phyloP scores from a whole-genome alignment of 129 eudicot species.

The Tagetes erecta region DNA sequence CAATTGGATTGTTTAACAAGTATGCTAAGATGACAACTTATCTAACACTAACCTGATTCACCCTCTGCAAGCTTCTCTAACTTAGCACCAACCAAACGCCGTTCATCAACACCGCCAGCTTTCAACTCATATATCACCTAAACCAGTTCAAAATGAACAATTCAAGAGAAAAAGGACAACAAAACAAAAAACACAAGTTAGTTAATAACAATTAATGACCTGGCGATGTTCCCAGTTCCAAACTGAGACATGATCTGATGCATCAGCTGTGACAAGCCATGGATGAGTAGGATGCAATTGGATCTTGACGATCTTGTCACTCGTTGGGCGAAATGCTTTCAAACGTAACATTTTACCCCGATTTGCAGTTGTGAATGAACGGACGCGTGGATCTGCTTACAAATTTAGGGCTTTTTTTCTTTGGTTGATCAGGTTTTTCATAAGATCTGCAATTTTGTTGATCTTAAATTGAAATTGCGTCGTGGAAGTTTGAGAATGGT shows the following conservation, averaged over 20 bases:
- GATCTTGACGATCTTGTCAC: slow-evolving; percentile 95
- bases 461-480: slow-evolving; percentile 9
- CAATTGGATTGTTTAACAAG: slow-evolving; percentile 11
- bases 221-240: slow-evolving; percentile 99
- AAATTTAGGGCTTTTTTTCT: slow-evolving; percentile 27
- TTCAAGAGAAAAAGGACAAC: background rate
- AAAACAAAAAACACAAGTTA: background rate
- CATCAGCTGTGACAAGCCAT: slow-evolving; percentile 98
- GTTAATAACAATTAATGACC: slow-evolving; percentile 40
- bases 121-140: slow-evolving; percentile 95
- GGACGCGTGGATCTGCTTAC: slow-evolving; percentile 41
- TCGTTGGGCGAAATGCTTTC: slow-evolving; percentile 87
- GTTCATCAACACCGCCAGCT: slow-evolving; percentile 95
- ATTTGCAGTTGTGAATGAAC: slow-evolving; percentile 20
- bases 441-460: slow-evolving; percentile 27
- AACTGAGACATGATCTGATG: slow-evolving; percentile 97
- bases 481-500: slow-evolving; percentile 8
- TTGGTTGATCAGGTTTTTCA: slow-evolving; percentile 25
- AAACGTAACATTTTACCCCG: slow-evolving; percentile 57
- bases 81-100: slow-evolving; percentile 96
- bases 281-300: slow-evolving; percentile 98
- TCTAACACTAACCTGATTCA: slow-evolving; percentile 65
- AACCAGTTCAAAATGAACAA: slow-evolving; percentile 4
- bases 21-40: slow-evolving; percentile 11
- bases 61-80: slow-evolving; percentile 99